phyloP scores from a whole-genome alignment of 371 early-diverging fungal genomes.

The Syncephalastrum racemosum region DNA sequence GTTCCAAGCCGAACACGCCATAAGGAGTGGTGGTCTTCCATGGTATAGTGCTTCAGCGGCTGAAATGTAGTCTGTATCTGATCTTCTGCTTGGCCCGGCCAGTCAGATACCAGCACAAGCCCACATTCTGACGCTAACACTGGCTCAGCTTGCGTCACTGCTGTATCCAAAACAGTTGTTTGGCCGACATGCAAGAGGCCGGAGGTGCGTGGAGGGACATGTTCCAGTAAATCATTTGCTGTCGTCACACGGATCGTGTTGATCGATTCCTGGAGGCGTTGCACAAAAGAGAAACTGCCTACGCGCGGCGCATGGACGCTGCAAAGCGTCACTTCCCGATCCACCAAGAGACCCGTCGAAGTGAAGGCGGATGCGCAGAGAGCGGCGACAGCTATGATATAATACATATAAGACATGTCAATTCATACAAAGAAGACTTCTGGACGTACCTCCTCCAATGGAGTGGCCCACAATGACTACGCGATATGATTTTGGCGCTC shows the following conservation, averaged over 20 bases:
- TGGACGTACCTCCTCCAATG: slow-evolving; percentile 34
- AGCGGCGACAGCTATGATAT: slow-evolving; percentile 32
- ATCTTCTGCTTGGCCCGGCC: too few species aligned
- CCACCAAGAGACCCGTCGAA: slow-evolving; percentile 27
- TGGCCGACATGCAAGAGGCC: slow-evolving; percentile 35
- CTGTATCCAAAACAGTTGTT: slow-evolving; percentile 20
- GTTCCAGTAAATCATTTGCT: slow-evolving; percentile 26
- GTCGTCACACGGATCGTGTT: slow-evolving; percentile 36
- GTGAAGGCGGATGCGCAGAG: slow-evolving; percentile 41
- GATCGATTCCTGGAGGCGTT: slow-evolving; percentile 20
- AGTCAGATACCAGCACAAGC: too few species aligned
- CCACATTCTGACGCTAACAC: too few species aligned
- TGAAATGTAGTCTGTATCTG: too few species aligned
- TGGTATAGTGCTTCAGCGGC: too few species aligned
- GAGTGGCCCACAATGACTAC: slow-evolving; percentile 39
- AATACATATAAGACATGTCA: not conserved
- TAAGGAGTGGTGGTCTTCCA: too few species aligned
- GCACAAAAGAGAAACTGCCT: slow-evolving; percentile 26
- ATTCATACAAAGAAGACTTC: not conserved
- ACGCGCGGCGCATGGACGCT: slow-evolving; percentile 35
- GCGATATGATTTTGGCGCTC: slow-evolving; percentile 30
- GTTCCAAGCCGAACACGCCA: too few species aligned
- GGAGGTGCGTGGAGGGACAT: slow-evolving; percentile 37
- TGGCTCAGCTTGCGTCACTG: too few species aligned
- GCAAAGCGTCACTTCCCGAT: slow-evolving; percentile 28